Evolutionary conservation across 495 filamentous ascomycete genomes (phyloP).

Genomic region (Aspergillus campestris): DNA sequence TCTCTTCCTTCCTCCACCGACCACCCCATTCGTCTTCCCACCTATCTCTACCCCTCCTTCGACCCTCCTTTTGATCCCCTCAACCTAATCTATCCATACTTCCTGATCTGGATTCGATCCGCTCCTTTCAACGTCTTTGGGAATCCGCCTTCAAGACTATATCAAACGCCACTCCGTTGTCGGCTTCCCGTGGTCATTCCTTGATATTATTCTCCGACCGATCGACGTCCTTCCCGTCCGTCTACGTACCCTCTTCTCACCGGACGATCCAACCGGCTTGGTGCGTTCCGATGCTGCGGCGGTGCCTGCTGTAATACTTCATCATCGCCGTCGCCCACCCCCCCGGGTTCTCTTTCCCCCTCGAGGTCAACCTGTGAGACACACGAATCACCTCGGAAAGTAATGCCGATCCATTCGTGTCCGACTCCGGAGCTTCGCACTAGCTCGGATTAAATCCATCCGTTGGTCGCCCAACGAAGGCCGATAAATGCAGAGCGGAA

Average conservation of each 20-base stretch:
- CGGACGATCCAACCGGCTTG: constrained; percentile 1
- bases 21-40: constrained; percentile 2
- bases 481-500: not conserved
- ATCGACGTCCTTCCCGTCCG: constrained; percentile 2
- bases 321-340: constrained; percentile 24
- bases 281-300: too few relatives aligned
- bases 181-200: constrained; percentile 7
- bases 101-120: too few relatives aligned
- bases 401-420: constrained; percentile 33
- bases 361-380: too few relatives aligned
- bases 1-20: constrained; percentile 10
- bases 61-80: constrained; percentile 1
- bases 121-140: not conserved
- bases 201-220: constrained; percentile 7
- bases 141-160: constrained; percentile 1
- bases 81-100: constrained; percentile 1
- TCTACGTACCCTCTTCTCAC: constrained; percentile 1
- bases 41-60: constrained; percentile 15
- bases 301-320: not conserved
- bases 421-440: constrained; percentile 19
- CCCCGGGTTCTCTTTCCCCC: not conserved
- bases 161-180: constrained; percentile 4
- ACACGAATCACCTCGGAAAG: constrained; percentile 9
- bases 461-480: constrained; percentile 8
- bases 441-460: constrained; percentile 22